Base-by-base conservation (phyloP, 257 asterid species). In the Ophiorrhiza pumila region DNA sequence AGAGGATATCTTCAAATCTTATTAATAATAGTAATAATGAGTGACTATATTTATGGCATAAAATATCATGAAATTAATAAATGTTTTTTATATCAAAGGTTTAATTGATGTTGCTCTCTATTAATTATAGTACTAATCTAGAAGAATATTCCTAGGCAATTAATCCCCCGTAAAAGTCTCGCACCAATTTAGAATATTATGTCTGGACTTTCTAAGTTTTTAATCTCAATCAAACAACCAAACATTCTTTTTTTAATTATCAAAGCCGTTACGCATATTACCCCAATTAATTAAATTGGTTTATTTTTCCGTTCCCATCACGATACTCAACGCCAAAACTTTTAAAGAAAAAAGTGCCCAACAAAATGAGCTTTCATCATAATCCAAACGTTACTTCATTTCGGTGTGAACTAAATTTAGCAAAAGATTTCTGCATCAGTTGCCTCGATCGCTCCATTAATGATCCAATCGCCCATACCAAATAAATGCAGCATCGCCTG, bases 271-370 rank as follows among this genome's bases (percentile, higher is more conserved):
- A 67, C 52, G 53, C 47, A 45, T 27, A 14, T 27, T 46, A 15
- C 17, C 32, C 58, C 43, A 46, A 67, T 31, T 27, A 42, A 46
- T n/a, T n/a, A n/a, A n/a, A n/a, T n/a, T n/a, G n/a, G n/a, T n/a
- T n/a, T n/a, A n/a, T 23, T 53, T 50, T 75, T 27, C 73, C 79
- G 65, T 78, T 49, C 34, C 76, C 12, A 60, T 27, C 65, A 71
- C 80, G 71, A 39, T 32, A 25, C 50, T 69, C 34, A 20, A 43
- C 2, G 5, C n/a, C 4, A 6, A 15, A 57, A 39, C 52, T 73
- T 23, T 25, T 41, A 35, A 5, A 25, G 23, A 25, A 37, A 18
- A 69, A 69, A 52, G 4, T 52, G 20, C 15, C 64, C 34, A 14
- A 32, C 27, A 56, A 65, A 13, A 0, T 17, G 31, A 31, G 31